A percentile compares a stretch with the other conserved stretches of the same genome.
Conservation (phyloP, 306 rosid genomes). For the Lablab purpureus region DNA sequence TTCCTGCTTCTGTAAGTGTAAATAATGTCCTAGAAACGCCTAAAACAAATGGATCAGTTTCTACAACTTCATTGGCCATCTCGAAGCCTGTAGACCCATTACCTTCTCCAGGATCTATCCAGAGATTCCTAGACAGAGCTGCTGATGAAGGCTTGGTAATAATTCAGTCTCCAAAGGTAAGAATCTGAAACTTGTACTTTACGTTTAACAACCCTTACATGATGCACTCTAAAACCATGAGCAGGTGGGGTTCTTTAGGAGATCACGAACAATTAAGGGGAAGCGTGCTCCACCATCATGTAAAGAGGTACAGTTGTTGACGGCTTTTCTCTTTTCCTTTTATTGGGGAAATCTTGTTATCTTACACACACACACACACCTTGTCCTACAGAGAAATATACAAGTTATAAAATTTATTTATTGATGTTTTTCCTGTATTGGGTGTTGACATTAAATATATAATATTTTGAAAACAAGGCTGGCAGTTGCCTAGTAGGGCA, state of each 20-base stretch:
- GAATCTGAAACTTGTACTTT: conserved; percentile 13
- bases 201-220: conserved; percentile 10
- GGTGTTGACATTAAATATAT: not conserved
- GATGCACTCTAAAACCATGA: conserved; percentile 51
- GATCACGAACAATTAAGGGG: conserved; percentile 85
- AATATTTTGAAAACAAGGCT: not conserved
- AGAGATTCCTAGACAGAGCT: conserved; percentile 69
- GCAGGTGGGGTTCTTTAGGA: conserved; percentile 93
- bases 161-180: conserved; percentile 81
- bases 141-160: conserved; percentile 86
- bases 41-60: conserved; percentile 57
- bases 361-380: not conserved
- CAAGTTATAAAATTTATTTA: not conserved
- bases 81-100: conserved; percentile 34
- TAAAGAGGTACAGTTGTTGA: conserved; percentile 70
- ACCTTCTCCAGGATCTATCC: conserved; percentile 55
- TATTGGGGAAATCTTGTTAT: conserved; percentile 27
- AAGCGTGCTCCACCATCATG: conserved; percentile 81
- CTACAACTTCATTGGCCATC: conserved; percentile 70
- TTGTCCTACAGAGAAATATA: not conserved
- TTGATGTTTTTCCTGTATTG: conserved; percentile 2
- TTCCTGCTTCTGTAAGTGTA: conserved; percentile 51
- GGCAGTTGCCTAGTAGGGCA: not conserved
- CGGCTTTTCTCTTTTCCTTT: not conserved
- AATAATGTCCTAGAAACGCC: conserved; percentile 50